Conservation (phyloP, 2,329 filamentous ascomycete species). For the Aspergillus oerlinghausenensis region DNA sequence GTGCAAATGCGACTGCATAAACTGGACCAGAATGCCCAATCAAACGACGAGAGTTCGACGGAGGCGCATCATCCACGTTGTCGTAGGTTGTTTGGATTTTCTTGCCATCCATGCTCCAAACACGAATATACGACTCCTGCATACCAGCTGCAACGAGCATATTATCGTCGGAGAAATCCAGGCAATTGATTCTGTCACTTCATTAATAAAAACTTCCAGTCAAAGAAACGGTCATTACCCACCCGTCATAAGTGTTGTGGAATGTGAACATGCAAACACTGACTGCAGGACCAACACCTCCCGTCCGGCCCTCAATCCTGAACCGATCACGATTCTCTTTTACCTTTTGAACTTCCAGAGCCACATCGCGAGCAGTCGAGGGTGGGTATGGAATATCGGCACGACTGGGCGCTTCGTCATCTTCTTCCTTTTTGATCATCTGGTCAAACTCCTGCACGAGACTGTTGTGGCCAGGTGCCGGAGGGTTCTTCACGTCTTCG, state of each 20-base stretch:
- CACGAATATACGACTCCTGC: slow-evolving; percentile 88
- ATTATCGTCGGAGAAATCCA: slow-evolving; percentile 92
- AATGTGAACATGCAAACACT: slow-evolving; percentile 98
- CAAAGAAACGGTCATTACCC: slow-evolving; percentile 29
- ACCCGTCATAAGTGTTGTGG: slow-evolving; percentile 92
- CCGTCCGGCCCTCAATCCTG: slow-evolving; percentile 76
- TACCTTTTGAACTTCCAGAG: slow-evolving; percentile 90
- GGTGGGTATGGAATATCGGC: slow-evolving; percentile 80
- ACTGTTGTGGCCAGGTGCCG: slow-evolving; percentile 63
- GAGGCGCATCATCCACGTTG: slow-evolving; percentile 56
- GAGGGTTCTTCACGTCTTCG: slow-evolving; percentile 73
- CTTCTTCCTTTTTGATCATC: slow-evolving; percentile 83
- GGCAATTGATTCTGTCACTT: slow-evolving; percentile 67
- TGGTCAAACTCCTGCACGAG: slow-evolving; percentile 84
- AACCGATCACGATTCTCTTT: slow-evolving; percentile 91
- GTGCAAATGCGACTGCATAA: slow-evolving; percentile 85
- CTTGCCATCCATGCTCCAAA: slow-evolving; percentile 87
- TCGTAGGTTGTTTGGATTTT: slow-evolving; percentile 65
- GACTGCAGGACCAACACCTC: slow-evolving; percentile 74
- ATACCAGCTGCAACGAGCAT: slow-evolving; percentile 83
- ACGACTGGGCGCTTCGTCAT: slow-evolving; percentile 73
- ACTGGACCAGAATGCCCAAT: slow-evolving; percentile 89
- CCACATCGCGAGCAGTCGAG: slow-evolving; percentile 81
- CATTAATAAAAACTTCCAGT: slow-evolving; percentile 15
- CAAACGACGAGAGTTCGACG: slow-evolving; percentile 67